Percentiles rank a stretch among this genome's conserved stretches.
phyloP scores from a whole-genome alignment of 257 asterid genomes.

The Coffea canephora region DNA sequence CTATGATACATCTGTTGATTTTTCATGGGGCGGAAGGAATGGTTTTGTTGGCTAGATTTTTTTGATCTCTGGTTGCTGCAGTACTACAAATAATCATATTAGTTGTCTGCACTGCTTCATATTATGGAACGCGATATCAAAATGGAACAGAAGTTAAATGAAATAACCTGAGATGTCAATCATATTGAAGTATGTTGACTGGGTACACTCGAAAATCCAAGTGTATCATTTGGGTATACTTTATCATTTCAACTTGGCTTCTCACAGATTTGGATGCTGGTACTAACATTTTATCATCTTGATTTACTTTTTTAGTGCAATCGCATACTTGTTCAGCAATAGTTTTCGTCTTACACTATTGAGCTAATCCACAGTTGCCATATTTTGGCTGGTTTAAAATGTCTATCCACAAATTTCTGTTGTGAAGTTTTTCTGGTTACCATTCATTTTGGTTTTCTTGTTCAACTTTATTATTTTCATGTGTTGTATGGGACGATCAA shows the following conservation, averaged over 20 bases:
- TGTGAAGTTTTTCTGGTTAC: background rate
- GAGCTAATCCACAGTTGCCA: too few species aligned
- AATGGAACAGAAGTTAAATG: background rate
- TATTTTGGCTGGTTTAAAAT: background rate
- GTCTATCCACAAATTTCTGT: background rate
- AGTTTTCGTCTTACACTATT: too few species aligned
- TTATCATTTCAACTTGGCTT: too few species aligned
- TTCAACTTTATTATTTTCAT: background rate
- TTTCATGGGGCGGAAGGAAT: background rate
- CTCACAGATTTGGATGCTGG: background rate
- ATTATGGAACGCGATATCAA: background rate
- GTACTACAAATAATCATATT: background rate
- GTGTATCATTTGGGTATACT: too few species aligned
- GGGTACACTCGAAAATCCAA: too few species aligned
- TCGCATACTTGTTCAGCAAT: background rate
- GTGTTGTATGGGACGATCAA: background rate
- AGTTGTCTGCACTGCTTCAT: background rate
- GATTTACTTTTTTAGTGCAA: background rate
- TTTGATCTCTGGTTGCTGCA: background rate
- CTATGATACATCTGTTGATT: background rate
- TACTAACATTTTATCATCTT: background rate
- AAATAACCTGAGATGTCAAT: too few species aligned
- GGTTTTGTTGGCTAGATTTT: background rate
- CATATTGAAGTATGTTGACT: too few species aligned
- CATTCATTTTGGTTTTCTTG: background rate